Percentiles rank a stretch among this genome's conserved stretches.
These are phyloP conservation scores for Lagenaria siceraria DNA, from an alignment of 306 rosid species.

Conservation along the genomic window DNA sequence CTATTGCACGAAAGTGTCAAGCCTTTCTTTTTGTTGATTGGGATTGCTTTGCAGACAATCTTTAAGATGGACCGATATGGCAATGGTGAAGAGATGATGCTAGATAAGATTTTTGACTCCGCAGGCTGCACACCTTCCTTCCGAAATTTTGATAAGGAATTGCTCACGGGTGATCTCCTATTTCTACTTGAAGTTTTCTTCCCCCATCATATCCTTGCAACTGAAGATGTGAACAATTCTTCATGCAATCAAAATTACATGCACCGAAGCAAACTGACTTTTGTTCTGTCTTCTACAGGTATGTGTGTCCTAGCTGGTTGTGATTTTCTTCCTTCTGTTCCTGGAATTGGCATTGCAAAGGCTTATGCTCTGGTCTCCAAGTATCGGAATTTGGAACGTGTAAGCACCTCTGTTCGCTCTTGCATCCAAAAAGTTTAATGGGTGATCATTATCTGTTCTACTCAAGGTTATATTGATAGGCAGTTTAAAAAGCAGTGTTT, in stretches of 20 bases:
- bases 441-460: background rate
- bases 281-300: conserved; percentile 28
- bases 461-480: background rate
- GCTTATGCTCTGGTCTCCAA: conserved; percentile 78
- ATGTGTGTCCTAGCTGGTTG: conserved; percentile 97
- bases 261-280: background rate
- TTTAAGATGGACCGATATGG: conserved; percentile 89
- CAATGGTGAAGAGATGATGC: conserved; percentile 62
- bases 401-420: conserved; percentile 31
- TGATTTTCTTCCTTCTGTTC: conserved; percentile 93
- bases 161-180: conserved; percentile 47
- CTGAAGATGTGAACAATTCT: background rate
- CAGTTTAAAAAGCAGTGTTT: background rate
- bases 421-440: background rate
- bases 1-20: background rate
- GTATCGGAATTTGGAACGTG: conserved; percentile 70
- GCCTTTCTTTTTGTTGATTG: conserved; percentile 18
- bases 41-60: conserved; percentile 36
- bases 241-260: background rate
- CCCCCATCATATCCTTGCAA: background rate
- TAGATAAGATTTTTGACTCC: conserved; percentile 48
- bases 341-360: conserved; percentile 80
- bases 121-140: conserved; percentile 48
- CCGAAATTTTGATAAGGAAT: conserved; percentile 42
- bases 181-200: conserved; percentile 1